phyloP scores from a whole-genome alignment of 1,139 yeast species.

The Arxiozyma slooffiae region DNA sequence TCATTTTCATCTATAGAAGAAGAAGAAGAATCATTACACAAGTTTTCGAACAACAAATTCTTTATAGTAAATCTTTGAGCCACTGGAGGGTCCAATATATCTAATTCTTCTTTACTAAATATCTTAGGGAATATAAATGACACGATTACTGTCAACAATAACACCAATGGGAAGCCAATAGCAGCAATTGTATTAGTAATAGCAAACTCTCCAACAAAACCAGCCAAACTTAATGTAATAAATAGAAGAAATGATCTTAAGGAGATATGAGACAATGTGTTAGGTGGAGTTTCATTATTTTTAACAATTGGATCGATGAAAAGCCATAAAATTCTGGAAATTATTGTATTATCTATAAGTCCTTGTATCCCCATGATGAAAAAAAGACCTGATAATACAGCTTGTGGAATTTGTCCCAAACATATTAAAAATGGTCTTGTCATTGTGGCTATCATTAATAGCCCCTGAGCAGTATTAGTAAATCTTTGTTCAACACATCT shows the following conservation, averaged over 20 bases:
- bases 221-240: slow-evolving; percentile 48
- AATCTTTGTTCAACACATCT: slow-evolving; percentile 83
- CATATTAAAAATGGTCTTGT: slow-evolving; percentile 74
- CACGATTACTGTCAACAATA: slow-evolving; percentile 62
- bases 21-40: neutral
- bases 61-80: slow-evolving; percentile 33
- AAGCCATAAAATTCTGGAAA: slow-evolving; percentile 54
- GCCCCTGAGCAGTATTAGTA: slow-evolving; percentile 76
- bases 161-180: slow-evolving; percentile 80
- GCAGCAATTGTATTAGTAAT: too few species aligned
- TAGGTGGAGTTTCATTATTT: slow-evolving; percentile 24
- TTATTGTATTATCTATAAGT: slow-evolving; percentile 54
- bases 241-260: slow-evolving; percentile 48
- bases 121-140: slow-evolving; percentile 45
- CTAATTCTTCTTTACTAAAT: slow-evolving; percentile 54
- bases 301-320: slow-evolving; percentile 40
- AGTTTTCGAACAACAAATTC: slow-evolving; percentile 25
- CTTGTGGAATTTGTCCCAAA: slow-evolving; percentile 83
- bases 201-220: slow-evolving; percentile 72
- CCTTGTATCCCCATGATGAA: slow-evolving; percentile 90
- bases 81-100: slow-evolving; percentile 47
- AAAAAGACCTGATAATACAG: slow-evolving; percentile 82
- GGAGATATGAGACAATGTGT: slow-evolving; percentile 32
- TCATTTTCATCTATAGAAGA: neutral
- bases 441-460: slow-evolving; percentile 80